A percentile compares a stretch with the other conserved stretches of the same genome.
Conservation (phyloP, 345 rosid genomes). For the Microcos paniculata region DNA sequence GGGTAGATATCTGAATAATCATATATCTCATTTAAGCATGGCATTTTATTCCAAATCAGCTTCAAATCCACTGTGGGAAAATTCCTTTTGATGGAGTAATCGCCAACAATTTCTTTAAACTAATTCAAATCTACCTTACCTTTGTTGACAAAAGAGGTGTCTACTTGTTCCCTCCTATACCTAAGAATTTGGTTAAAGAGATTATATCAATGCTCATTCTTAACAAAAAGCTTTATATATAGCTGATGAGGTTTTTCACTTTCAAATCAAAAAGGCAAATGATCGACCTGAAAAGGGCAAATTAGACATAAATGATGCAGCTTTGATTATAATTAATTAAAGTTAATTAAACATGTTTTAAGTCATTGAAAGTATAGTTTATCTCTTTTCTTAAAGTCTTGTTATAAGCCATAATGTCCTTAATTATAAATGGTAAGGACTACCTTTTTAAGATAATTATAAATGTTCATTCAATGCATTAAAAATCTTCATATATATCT, state of each 20-base stretch:
- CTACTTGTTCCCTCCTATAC: neutral
- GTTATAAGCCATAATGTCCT: neutral
- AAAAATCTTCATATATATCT: neutral
- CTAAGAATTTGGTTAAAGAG: neutral
- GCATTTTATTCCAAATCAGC: conserved; percentile 22
- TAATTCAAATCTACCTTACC: neutral
- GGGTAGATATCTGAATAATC: conserved; percentile 20
- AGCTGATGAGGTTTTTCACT: neutral
- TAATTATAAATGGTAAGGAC: no score
- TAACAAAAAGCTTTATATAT: neutral
- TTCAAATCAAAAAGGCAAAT: neutral
- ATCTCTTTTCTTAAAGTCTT: neutral
- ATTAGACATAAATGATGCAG: neutral
- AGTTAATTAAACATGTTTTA: neutral
- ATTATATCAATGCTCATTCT: neutral
- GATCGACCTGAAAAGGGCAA: neutral
- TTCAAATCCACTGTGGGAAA: conserved; percentile 20
- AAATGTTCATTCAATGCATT: neutral
- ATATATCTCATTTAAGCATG: conserved; percentile 23
- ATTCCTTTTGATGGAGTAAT: conserved; percentile 25
- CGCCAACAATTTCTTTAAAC: conserved; percentile 14
- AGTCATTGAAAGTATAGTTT: neutral
- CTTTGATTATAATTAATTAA: neutral
- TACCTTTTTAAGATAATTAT: no score
- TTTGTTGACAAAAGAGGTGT: conserved; percentile 10